phyloP scores from a whole-genome alignment of 1,284 basidiomycete genomes.

The Austroboletus novae-zelandiae region DNA sequence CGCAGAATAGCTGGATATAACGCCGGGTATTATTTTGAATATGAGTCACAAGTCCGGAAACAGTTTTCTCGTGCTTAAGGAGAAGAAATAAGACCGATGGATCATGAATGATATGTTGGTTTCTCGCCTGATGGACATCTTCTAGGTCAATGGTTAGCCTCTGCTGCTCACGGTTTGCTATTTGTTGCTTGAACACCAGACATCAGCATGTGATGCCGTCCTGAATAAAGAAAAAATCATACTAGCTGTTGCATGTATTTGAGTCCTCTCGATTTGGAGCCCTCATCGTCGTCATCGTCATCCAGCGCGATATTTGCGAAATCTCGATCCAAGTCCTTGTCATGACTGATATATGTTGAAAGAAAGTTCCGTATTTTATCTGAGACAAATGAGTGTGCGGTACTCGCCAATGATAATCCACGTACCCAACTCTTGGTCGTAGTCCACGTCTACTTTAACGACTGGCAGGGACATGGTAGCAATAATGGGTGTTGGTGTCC shows the following conservation, averaged over 20 bases:
- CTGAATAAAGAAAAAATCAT: constrained; percentile 34
- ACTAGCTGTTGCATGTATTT: constrained; percentile 94
- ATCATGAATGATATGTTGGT: constrained; percentile 2
- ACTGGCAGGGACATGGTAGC: constrained; percentile 48
- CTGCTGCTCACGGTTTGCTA: constrained; percentile 91
- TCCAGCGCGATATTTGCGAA: constrained; percentile 72
- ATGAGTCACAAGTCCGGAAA: constrained; percentile 65
- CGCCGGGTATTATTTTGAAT: constrained; percentile 87
- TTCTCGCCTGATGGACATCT: constrained; percentile 66
- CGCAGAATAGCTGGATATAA: constrained; percentile 88
- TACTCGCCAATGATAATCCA: constrained; percentile 27
- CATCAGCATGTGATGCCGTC: constrained; percentile 30
- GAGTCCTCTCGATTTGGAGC: constrained; percentile 41
- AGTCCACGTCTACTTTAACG: constrained; percentile 43
- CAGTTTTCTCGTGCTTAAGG: constrained; percentile 61
- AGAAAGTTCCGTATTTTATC: constrained; percentile 72
- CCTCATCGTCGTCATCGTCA: constrained; percentile 48
- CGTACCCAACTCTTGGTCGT: constrained; percentile 49
- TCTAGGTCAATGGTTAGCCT: constrained; percentile 82
- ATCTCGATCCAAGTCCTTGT: constrained; percentile 66
- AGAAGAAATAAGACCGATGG: background rate
- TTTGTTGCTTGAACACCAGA: constrained; percentile 63
- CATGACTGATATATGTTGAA: constrained; percentile 59
- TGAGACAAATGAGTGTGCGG: constrained; percentile 35
- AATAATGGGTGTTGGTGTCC: constrained; percentile 3